Percentiles rank a stretch among this genome's conserved stretches.
Conservation (phyloP, 2,329 filamentous ascomycete species). For the Sporothrix pseudoabietina region DNA sequence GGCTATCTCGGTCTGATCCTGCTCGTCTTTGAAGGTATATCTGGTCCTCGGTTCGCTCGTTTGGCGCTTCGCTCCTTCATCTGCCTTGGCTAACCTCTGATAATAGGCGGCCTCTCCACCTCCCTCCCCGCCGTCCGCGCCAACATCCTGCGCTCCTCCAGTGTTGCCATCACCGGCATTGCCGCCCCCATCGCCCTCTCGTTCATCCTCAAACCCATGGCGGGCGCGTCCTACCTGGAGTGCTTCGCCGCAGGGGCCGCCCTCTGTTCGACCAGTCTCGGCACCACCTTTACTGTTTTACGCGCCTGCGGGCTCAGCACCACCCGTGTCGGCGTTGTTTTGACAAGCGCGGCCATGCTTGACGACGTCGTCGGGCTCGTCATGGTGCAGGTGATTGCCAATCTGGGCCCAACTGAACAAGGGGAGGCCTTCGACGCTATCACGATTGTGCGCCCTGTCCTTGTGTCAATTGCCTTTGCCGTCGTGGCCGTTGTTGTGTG, state of each 20-base stretch:
- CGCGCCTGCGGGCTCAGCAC: slow-evolving; percentile 47
- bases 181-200: slow-evolving; percentile 64
- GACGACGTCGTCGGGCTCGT: slow-evolving; percentile 78
- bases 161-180: slow-evolving; percentile 69
- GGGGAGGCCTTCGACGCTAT: slow-evolving; percentile 35
- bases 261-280: slow-evolving; percentile 72
- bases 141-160: slow-evolving; percentile 61
- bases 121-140: slow-evolving; percentile 57
- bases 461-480: slow-evolving; percentile 56
- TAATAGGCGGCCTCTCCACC: slow-evolving; percentile 59
- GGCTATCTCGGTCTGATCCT: slow-evolving; percentile 75
- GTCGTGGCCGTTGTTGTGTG: slow-evolving; percentile 52
- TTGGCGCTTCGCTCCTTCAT: neutral
- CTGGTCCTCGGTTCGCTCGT: neutral
- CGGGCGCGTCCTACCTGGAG: slow-evolving; percentile 53
- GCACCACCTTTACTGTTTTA: slow-evolving; percentile 65
- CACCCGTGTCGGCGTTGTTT: slow-evolving; percentile 58
- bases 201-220: slow-evolving; percentile 58
- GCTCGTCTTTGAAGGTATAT: slow-evolving; percentile 67
- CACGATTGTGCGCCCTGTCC: slow-evolving; percentile 49
- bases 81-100: neutral
- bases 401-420: slow-evolving; percentile 50
- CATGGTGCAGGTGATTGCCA: slow-evolving; percentile 74
- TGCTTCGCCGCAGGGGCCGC: slow-evolving; percentile 73
- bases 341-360: slow-evolving; percentile 75